Evolutionary conservation across 345 rosid species (phyloP).

Genomic region (Arabidopsis thaliana): DNA sequence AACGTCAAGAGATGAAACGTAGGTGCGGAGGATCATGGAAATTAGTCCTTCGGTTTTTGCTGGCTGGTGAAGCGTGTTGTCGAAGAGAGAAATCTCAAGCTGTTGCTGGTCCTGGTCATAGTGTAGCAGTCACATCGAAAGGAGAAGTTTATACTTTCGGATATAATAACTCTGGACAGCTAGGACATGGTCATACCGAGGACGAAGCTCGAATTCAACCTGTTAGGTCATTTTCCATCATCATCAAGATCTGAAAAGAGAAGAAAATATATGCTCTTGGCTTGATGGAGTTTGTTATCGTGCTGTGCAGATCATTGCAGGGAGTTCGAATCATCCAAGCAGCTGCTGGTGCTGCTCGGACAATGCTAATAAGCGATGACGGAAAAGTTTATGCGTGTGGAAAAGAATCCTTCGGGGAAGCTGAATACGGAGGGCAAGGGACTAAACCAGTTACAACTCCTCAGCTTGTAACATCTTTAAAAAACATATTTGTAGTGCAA

Average conservation of each 20-base stretch:
- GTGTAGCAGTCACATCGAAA: constrained; percentile 81
- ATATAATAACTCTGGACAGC: constrained; percentile 88
- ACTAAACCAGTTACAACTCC: constrained; percentile 67
- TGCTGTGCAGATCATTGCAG: constrained; percentile 88
- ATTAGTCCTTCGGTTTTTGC: constrained; percentile 83
- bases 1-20: constrained; percentile 71
- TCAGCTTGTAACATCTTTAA: constrained; percentile 77
- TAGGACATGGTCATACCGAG: constrained; percentile 82
- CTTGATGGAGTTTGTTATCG: constrained; percentile 2
- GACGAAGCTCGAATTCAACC: constrained; percentile 81
- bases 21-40: constrained; percentile 98
- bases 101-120: constrained; percentile 96
- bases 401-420: constrained; percentile 88
- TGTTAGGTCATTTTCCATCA: constrained; percentile 67
- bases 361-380: constrained; percentile 91
- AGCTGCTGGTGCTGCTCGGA: constrained; percentile 93
- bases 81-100: constrained; percentile 97
- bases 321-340: constrained; percentile 96
- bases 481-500: constrained; percentile 88
- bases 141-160: constrained; percentile 87
- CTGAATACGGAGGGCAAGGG: constrained; percentile 74
- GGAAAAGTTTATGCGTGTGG: constrained; percentile 90
- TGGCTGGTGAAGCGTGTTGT: constrained; percentile 93
- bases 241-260: constrained; percentile 11
- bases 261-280: background rate